A percentile compares a stretch with the other conserved stretches of the same genome.
These are phyloP conservation scores for Trametes cingulata DNA, from an alignment of 768 basidiomycete species.

Conservation along the genomic window DNA sequence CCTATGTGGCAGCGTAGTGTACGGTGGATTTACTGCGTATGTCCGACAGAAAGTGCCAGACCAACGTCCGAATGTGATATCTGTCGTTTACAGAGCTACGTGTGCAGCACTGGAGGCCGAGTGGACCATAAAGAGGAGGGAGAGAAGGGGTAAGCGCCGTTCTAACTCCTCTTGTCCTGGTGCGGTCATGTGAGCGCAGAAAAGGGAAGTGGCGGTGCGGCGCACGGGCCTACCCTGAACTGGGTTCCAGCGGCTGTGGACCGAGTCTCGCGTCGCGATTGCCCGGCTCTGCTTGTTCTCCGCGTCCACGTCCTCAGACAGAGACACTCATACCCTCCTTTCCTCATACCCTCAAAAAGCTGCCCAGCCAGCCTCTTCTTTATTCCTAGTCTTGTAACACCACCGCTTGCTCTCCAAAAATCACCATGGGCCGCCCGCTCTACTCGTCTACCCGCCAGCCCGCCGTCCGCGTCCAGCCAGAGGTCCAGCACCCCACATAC, in stretches of 20 bases:
- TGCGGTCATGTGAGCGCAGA: conserved; percentile 2
- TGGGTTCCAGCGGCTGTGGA: too few relatives aligned
- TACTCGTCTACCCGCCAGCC: conserved; percentile 20
- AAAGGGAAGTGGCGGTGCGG: conserved; percentile 17
- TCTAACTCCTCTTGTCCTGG: conserved; percentile 9
- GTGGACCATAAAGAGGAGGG: background rate
- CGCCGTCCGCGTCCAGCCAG: conserved; percentile 25
- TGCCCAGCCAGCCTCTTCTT: conserved; percentile 15
- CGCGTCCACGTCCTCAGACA: conserved; percentile 3
- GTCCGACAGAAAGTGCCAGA: background rate
- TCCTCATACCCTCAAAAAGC: conserved; percentile 24
- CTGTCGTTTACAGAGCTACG: too few relatives aligned
- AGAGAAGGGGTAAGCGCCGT: background rate
- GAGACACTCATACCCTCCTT: conserved; percentile 13
- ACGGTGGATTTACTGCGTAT: conserved; percentile 13
- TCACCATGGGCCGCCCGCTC: conserved; percentile 26
- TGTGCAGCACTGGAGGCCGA: too few relatives aligned
- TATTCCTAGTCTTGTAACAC: conserved; percentile 19
- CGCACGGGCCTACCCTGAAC: conserved; percentile 23
- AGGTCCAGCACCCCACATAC: conserved; percentile 33
- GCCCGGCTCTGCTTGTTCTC: background rate
- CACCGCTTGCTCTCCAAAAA: conserved; percentile 1
- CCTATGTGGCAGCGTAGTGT: too few relatives aligned
- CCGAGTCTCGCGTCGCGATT: conserved; percentile 14
- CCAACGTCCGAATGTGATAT: background rate